Percentiles rank a stretch among this genome's conserved stretches.
Evolutionary conservation across 345 rosid genomes (phyloP).

Genomic region (Syzygium jambos): DNA sequence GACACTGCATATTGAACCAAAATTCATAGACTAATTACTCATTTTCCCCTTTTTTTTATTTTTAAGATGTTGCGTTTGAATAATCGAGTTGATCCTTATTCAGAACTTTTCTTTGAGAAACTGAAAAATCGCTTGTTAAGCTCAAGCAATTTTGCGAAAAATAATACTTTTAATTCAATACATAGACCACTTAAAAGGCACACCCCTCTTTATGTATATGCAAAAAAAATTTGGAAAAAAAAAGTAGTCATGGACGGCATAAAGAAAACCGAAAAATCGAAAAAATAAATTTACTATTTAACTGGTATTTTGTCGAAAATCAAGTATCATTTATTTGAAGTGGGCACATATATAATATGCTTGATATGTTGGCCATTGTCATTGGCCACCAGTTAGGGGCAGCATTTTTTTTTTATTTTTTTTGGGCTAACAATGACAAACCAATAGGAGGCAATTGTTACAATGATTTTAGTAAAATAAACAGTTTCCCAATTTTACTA

Average conservation of each 20-base stretch:
- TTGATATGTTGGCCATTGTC: background rate
- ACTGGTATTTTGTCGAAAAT: no score
- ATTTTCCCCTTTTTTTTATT: background rate
- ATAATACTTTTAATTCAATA: background rate
- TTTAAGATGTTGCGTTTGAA: background rate
- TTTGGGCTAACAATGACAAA: background rate
- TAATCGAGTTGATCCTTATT: background rate
- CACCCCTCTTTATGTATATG: background rate
- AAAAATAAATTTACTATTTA: background rate
- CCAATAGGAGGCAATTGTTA: background rate
- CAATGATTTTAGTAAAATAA: background rate
- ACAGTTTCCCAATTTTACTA: no score
- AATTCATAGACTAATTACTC: accelerated
- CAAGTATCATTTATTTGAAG: background rate
- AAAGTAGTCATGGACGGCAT: background rate
- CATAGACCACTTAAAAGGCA: background rate
- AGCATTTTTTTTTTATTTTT: background rate
- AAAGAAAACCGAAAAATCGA: background rate
- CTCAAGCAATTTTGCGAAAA: background rate
- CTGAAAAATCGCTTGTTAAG: background rate
- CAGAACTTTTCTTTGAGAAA: background rate
- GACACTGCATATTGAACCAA: accelerated
- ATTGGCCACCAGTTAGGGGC: background rate
- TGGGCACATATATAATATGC: background rate
- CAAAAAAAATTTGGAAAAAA: background rate